phyloP scores from a whole-genome alignment of 495 filamentous ascomycete species.

The Elasticomyces elasticus region DNA sequence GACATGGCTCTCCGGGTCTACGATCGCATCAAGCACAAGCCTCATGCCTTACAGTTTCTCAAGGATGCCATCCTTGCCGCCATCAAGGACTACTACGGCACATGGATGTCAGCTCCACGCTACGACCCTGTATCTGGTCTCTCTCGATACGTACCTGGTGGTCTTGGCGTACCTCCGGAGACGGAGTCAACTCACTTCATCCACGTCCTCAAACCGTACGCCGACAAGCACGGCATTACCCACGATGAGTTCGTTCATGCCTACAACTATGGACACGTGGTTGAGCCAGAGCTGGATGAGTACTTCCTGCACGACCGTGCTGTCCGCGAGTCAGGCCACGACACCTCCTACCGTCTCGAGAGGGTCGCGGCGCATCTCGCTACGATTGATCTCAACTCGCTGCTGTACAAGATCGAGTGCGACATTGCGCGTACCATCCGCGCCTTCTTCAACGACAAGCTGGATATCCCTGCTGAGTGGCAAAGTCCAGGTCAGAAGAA shows the following conservation, averaged over 20 bases:
- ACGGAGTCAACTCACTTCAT: conserved; percentile 82
- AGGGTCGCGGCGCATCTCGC: conserved; percentile 77
- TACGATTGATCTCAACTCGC: conserved; percentile 86
- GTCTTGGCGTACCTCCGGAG: conserved; percentile 87
- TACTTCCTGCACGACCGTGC: conserved; percentile 94
- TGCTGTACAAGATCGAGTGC: conserved; percentile 90
- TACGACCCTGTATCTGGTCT: conserved; percentile 72
- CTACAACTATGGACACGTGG: conserved; percentile 69
- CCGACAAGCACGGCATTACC: conserved; percentile 67
- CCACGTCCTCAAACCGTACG: conserved; percentile 78
- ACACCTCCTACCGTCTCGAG: conserved; percentile 88
- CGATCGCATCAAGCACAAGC: conserved; percentile 65
- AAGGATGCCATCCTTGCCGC: conserved; percentile 70
- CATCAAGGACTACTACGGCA: conserved; percentile 90
- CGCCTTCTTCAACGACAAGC: conserved; percentile 64
- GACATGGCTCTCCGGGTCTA: conserved; percentile 92
- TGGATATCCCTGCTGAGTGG: conserved; percentile 71
- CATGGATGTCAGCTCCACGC: conserved; percentile 77
- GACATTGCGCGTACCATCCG: conserved; percentile 82
- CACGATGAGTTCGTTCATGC: conserved; percentile 74
- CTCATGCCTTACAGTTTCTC: conserved; percentile 67
- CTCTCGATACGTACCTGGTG: conserved; percentile 79
- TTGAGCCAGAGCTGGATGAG: conserved; percentile 80
- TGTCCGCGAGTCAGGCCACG: conserved; percentile 93
- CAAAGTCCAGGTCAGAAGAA: conserved; percentile 47